These are phyloP conservation scores for Tolypocladium tundrense DNA, from an alignment of 2,329 filamentous ascomycete genomes.

Conservation along the genomic window DNA sequence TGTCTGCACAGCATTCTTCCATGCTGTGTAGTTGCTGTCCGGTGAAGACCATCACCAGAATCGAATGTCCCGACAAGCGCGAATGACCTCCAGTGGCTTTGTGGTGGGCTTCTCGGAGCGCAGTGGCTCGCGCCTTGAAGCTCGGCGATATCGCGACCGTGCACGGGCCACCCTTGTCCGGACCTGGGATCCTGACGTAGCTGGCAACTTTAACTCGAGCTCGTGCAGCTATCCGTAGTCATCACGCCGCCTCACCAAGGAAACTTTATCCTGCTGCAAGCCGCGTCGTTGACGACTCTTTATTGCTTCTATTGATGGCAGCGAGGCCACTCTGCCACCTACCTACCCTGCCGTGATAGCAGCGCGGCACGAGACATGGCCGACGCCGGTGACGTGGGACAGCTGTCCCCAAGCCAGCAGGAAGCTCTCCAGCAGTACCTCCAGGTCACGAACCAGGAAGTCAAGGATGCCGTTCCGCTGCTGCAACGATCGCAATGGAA, in stretches of 20 bases:
- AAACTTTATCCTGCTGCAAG: neutral
- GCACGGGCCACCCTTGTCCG: neutral
- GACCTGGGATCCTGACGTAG: neutral
- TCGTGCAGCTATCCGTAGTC: neutral
- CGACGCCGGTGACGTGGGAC: slow-evolving; percentile 35
- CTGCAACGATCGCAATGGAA: slow-evolving; percentile 92
- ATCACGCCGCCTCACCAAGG: neutral
- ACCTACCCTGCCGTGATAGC: neutral
- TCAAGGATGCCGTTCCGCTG: slow-evolving; percentile 65
- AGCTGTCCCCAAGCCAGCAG: slow-evolving; percentile 70
- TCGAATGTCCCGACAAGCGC: neutral
- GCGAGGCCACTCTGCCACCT: neutral
- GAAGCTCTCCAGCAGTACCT: slow-evolving; percentile 80
- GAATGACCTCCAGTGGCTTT: neutral
- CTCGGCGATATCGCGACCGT: neutral
- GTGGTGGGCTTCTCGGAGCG: neutral
- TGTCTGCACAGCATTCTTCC: neutral
- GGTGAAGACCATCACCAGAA: neutral
- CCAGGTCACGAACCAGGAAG: slow-evolving; percentile 75
- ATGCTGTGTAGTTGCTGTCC: neutral
- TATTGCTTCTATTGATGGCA: neutral
- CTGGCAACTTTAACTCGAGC: neutral
- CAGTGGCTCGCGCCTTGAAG: neutral
- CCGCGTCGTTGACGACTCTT: neutral
- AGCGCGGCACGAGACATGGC: slow-evolving; percentile 16